Evolutionary conservation across 2,329 filamentous ascomycete genomes (phyloP).

Genomic region (Colletotrichum graminicola): DNA sequence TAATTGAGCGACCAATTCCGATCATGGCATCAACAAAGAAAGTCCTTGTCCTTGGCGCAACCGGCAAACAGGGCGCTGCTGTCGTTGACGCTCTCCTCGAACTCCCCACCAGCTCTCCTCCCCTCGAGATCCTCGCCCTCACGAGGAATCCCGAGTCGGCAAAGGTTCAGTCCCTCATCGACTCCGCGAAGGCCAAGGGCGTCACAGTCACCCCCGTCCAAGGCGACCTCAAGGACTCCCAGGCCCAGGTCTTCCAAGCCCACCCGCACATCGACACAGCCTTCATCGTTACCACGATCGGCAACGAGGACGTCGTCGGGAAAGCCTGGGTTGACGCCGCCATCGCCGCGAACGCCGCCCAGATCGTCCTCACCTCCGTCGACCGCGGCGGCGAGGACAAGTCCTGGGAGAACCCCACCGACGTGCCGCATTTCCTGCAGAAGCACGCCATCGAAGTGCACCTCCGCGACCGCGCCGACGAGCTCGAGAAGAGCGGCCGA

Average conservation of each 20-base stretch:
- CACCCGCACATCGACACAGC: conserved; percentile 44
- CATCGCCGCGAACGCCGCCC: conserved; percentile 58
- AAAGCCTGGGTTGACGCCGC: conserved; percentile 46
- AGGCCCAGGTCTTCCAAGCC: conserved; percentile 42
- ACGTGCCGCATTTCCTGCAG: conserved; percentile 45
- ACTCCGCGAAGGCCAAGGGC: conserved; percentile 36
- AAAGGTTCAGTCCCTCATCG: conserved; percentile 33
- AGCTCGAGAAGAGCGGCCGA: conserved; percentile 12
- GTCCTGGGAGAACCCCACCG: conserved; percentile 45
- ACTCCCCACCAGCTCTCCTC: conserved; percentile 28
- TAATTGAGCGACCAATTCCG: no score
- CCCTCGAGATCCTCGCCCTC: conserved; percentile 40
- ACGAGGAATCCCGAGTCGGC: conserved; percentile 30
- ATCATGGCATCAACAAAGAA: conserved; percentile 46
- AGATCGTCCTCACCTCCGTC: conserved; percentile 50
- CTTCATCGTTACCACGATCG: conserved; percentile 47
- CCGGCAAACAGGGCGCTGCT: conserved; percentile 61
- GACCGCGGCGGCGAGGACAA: conserved; percentile 46
- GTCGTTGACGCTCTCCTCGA: conserved; percentile 51
- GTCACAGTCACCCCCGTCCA: conserved; percentile 43
- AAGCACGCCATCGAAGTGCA: conserved; percentile 43
- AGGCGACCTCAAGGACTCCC: conserved; percentile 41
- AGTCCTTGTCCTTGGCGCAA: conserved; percentile 61
- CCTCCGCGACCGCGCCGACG: conserved; percentile 40
- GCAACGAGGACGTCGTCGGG: conserved; percentile 45